These are phyloP conservation scores for Geotrichum restrictum DNA, from an alignment of 1,139 yeast genomes.

Conservation along the genomic window DNA sequence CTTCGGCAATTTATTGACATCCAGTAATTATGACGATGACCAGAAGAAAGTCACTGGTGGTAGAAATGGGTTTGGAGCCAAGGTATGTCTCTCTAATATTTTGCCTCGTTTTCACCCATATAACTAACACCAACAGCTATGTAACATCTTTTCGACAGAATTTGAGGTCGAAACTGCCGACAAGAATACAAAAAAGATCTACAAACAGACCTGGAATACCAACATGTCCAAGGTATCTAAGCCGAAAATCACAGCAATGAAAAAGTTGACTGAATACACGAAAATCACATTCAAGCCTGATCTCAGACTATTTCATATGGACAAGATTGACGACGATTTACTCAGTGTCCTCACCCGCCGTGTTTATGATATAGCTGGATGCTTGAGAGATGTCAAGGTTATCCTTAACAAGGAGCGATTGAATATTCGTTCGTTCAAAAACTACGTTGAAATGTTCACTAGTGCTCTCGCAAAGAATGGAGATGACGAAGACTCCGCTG, in stretches of 20 bases:
- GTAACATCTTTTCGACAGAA: constrained; percentile 87
- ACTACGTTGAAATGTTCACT: constrained; percentile 85
- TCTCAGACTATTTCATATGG: constrained; percentile 79
- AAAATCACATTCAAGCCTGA: constrained; percentile 89
- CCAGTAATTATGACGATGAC: constrained; percentile 93
- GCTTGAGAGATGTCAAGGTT: constrained; percentile 81
- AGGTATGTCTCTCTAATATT: constrained; percentile 38
- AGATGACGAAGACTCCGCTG: constrained; percentile 35
- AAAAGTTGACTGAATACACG: constrained; percentile 70
- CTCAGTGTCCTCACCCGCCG: constrained; percentile 84
- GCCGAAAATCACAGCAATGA: constrained; percentile 64
- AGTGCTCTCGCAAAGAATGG: constrained; percentile 56
- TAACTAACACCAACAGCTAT: constrained; percentile 42
- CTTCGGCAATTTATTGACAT: constrained; percentile 90
- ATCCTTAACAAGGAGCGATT: constrained; percentile 72
- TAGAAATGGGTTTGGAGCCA: constrained; percentile 97
- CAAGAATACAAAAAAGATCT: constrained; percentile 54
- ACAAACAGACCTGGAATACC: constrained; percentile 78
- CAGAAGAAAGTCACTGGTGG: constrained; percentile 98
- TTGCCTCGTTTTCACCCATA: constrained; percentile 21
- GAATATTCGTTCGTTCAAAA: constrained; percentile 69
- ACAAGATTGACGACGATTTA: constrained; percentile 70
- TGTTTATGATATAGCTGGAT: constrained; percentile 93
- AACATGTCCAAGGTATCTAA: constrained; percentile 79
- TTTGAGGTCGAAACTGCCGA: constrained; percentile 91